These are phyloP conservation scores for Effrenium voratum DNA, from an alignment of 73 alveolate species.

Conservation along the genomic window DNA sequence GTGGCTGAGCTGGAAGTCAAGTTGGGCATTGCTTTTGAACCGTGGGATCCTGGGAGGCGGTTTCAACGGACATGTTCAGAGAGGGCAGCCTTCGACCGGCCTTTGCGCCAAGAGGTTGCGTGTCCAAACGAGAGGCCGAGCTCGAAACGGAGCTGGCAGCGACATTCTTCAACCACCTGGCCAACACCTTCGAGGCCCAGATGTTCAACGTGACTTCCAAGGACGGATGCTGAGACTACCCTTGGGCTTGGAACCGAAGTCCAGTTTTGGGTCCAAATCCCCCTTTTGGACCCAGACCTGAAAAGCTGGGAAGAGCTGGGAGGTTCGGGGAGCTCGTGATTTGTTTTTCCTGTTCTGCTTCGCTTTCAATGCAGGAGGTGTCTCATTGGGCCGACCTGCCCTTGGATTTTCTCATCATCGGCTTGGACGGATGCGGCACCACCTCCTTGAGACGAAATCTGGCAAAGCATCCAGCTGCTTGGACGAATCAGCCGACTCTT, in stretches of 20 bases:
- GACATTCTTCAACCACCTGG: not conserved
- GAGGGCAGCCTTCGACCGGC: too few relatives aligned
- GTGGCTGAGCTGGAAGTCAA: too few relatives aligned
- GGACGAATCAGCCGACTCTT: not conserved
- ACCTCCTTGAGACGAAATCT: conserved; percentile 70
- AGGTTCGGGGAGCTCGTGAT: not conserved
- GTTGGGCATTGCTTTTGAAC: too few relatives aligned
- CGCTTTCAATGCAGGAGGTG: conserved; percentile 22
- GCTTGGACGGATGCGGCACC: conserved; percentile 86
- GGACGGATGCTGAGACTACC: not conserved
- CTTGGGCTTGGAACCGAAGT: not conserved
- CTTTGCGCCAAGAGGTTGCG: too few relatives aligned
- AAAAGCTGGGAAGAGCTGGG: too few relatives aligned
- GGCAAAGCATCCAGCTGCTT: conserved; percentile 93
- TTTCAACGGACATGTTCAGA: too few relatives aligned
- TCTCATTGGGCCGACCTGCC: conserved; percentile 86
- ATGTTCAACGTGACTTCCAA: not conserved
- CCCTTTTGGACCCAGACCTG: too few relatives aligned
- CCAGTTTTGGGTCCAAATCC: not conserved
- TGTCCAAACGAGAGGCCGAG: too few relatives aligned
- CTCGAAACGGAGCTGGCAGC: not conserved
- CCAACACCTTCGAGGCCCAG: not conserved
- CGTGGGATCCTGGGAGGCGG: too few relatives aligned
- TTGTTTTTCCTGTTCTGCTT: not conserved
- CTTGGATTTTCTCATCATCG: conserved; percentile 40